Evolutionary conservation across 441 rosid species (phyloP).

Genomic region (Kokia cookei): DNA sequence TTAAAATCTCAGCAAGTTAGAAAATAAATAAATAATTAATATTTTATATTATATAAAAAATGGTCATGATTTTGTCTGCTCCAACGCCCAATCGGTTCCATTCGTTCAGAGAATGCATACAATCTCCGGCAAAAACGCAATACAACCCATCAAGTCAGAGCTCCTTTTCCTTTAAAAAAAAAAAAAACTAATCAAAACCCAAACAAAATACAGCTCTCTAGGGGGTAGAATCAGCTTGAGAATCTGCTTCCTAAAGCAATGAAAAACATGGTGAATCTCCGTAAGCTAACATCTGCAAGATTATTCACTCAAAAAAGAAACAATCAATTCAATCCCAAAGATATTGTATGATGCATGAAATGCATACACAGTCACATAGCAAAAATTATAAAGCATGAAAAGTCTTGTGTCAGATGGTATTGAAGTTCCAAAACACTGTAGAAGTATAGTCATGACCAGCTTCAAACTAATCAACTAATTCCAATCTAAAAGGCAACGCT

Average conservation of each 20-base stretch:
- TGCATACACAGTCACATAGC: neutral
- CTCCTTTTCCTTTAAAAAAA: neutral
- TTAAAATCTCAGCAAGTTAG: neutral
- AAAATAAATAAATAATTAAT: neutral
- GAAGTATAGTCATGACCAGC: conserved; percentile 2
- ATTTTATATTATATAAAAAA: neutral
- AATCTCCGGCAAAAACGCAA: neutral
- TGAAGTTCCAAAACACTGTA: neutral
- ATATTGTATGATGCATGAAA: neutral
- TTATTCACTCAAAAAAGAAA: neutral
- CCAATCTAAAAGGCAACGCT: neutral
- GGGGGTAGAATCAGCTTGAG: neutral
- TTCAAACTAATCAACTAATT: conserved; percentile 8
- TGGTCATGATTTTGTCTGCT: too few species aligned
- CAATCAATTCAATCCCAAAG: neutral
- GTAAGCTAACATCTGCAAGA: neutral
- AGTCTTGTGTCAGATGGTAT: neutral
- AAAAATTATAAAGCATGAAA: neutral
- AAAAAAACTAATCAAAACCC: neutral
- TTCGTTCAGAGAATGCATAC: too few species aligned
- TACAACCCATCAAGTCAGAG: neutral
- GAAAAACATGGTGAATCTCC: neutral
- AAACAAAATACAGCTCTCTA: neutral
- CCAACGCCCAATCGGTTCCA: too few species aligned
- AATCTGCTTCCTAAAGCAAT: neutral